These are phyloP conservation scores for Rusavskia elegans DNA, from an alignment of 495 filamentous ascomycete species.

Conservation along the genomic window DNA sequence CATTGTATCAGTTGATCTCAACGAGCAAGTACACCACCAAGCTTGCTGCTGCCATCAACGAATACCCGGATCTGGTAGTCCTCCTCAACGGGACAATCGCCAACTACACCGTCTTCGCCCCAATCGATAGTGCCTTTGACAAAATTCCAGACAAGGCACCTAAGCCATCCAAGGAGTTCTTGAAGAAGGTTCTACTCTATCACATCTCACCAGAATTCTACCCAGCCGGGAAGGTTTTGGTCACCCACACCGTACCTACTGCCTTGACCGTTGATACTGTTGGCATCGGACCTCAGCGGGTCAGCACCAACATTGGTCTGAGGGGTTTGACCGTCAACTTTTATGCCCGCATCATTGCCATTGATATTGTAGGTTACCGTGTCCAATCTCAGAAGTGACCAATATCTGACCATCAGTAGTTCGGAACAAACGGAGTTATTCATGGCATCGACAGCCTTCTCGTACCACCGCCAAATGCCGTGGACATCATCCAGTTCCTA, in stretches of 20 bases:
- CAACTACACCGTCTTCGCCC: slow-evolving; percentile 70
- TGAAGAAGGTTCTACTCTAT: slow-evolving; percentile 52
- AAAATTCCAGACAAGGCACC: slow-evolving; percentile 40
- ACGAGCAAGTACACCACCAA: slow-evolving; percentile 58
- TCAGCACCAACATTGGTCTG: slow-evolving; percentile 40
- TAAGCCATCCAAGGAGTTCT: slow-evolving; percentile 41
- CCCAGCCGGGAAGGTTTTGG: slow-evolving; percentile 37
- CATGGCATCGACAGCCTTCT: slow-evolving; percentile 60
- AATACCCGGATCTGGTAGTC: slow-evolving; percentile 51
- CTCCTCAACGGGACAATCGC: slow-evolving; percentile 49
- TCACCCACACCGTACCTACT: slow-evolving; percentile 56
- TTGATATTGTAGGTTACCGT: slow-evolving; percentile 41
- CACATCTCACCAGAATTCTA: slow-evolving; percentile 51
- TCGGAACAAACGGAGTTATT: slow-evolving; percentile 60
- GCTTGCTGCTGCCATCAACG: slow-evolving; percentile 54
- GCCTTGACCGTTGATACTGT: slow-evolving; percentile 37
- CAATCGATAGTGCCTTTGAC: slow-evolving; percentile 57
- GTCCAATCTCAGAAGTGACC: neutral
- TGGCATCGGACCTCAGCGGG: slow-evolving; percentile 46
- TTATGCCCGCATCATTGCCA: slow-evolving; percentile 44
- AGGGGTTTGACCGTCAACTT: slow-evolving; percentile 58
- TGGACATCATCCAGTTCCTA: slow-evolving; percentile 45
- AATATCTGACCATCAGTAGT: slow-evolving; percentile 18
- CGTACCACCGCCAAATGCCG: slow-evolving; percentile 49
- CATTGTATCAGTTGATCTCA: slow-evolving; percentile 62